phyloP scores from a whole-genome alignment of 2,329 filamentous ascomycete genomes.

The Aspergillus fijiensis region DNA sequence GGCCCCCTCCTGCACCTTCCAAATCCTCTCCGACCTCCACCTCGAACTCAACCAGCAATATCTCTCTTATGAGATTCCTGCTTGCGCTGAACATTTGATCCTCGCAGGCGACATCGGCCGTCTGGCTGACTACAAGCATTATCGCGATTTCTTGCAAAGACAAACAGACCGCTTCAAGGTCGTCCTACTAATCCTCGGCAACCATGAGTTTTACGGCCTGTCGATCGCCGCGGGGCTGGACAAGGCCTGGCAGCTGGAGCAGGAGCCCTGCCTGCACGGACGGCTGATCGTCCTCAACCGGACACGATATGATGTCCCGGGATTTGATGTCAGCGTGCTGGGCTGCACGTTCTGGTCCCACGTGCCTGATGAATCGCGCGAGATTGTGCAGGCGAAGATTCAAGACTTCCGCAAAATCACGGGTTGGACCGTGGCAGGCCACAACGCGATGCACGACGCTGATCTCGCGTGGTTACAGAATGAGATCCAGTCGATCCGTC shows the following conservation, averaged over 20 bases:
- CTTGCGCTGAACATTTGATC: constrained; percentile 22
- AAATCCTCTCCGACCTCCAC: constrained; percentile 33
- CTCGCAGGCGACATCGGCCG: constrained; percentile 28
- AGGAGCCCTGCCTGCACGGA: constrained; percentile 27
- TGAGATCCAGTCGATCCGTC: too few relatives aligned
- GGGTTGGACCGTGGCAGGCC: too few relatives aligned
- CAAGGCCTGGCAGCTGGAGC: constrained; percentile 27
- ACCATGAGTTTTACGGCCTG: constrained; percentile 30
- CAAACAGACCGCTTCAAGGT: constrained; percentile 21
- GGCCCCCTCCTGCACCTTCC: constrained; percentile 16
- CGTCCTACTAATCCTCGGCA: constrained; percentile 26
- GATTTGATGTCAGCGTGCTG: constrained; percentile 49
- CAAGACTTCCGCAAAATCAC: too few relatives aligned
- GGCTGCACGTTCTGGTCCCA: constrained; percentile 54
- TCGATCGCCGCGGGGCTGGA: constrained; percentile 21
- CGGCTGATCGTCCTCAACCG: constrained; percentile 29
- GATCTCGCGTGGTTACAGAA: too few relatives aligned
- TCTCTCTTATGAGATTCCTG: constrained; percentile 21
- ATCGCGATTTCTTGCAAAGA: constrained; percentile 25
- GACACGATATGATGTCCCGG: constrained; percentile 25
- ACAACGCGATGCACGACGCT: too few relatives aligned
- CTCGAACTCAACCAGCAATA: constrained; percentile 32
- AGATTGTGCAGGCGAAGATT: constrained; percentile 48
- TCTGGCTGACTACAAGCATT: constrained; percentile 26
- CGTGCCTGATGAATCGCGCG: too few relatives aligned